Evolutionary conservation across 1,284 basidiomycete genomes (phyloP), one percentile per base, ranked within the genome.

Genomic region (Coriolopsis trogii): DNA sequence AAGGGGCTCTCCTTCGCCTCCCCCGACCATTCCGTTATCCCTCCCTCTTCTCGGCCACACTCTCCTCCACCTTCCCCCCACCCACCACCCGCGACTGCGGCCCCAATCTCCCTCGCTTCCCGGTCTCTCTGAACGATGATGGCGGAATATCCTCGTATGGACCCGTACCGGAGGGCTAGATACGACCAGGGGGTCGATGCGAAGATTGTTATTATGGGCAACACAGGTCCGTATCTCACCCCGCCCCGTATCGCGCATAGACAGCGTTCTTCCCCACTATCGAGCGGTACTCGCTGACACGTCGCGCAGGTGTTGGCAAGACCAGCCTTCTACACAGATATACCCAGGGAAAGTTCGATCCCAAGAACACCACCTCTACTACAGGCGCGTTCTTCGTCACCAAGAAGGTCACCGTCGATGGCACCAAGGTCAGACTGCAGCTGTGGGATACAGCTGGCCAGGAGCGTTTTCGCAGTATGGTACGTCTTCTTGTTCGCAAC

Each of bases 391-490:
- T 93, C 67, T 95, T 98, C 70, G 87, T 95, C 60, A 93, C 93
- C 46, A 95, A 98, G 79, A 97, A 97, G 75, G 86, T 95, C 36
- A 82, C 85, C 62, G 84, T 98, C 61, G 84, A 93, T 59, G 93
- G 91, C 39, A 79, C 91, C 60, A 91, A 92, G 67, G 93, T 98
- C 16, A 86, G 93, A 46, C 73, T 91, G 49, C 88, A 91, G 69
- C 74, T 91, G 53, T 98, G 95, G 95, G 95, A 98, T 69, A 97
- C 95, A 46, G 95, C 95, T 36, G 95, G 95, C n/a, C 95, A 98
- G 78, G 95, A 98, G 77, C 78, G 94, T 43, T 98, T 97, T 73
- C 81, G 95, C 58, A 92, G 89, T 66, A 95, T 98, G 91, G 91
- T 91, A 56, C 55, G 84, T 50, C 18, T 23, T 41, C 59, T 53